phyloP scores from a whole-genome alignment of 225 moss, liverwort and hornwort genomes.

The Pleurozium schreberi region DNA sequence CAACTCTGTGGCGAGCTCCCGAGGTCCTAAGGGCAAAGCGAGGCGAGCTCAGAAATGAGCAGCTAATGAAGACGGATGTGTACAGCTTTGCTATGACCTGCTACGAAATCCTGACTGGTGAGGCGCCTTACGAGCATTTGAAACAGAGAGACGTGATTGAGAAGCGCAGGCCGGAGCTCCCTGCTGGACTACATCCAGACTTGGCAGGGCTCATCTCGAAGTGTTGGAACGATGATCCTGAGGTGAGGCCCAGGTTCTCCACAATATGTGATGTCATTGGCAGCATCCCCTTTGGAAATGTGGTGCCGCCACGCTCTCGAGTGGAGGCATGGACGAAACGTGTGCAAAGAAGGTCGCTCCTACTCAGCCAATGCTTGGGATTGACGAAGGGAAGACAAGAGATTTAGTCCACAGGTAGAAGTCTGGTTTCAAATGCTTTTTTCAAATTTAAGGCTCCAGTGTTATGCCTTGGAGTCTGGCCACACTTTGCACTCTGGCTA shows the following conservation, averaged over 20 bases:
- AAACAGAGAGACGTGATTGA: background rate
- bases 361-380: background rate
- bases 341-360: background rate
- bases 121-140: background rate
- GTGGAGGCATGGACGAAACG: background rate
- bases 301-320: background rate
- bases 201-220: background rate
- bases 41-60: background rate
- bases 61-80: constrained; percentile 10
- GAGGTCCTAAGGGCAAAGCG: background rate
- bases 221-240: constrained; percentile 6
- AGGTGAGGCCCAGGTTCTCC: background rate
- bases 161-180: constrained; percentile 3
- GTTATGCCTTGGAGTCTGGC: background rate
- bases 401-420: background rate
- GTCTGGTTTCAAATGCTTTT: background rate
- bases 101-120: constrained; percentile 1
- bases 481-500: background rate
- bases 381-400: background rate
- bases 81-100: constrained; percentile 1
- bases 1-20: background rate
- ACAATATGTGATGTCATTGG: background rate
- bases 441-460: too few species aligned
- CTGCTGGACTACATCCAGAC: background rate
- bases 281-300: background rate